Conservation (phyloP, 2,329 filamentous ascomycete genomes). For the Xylariaceae sp. region DNA sequence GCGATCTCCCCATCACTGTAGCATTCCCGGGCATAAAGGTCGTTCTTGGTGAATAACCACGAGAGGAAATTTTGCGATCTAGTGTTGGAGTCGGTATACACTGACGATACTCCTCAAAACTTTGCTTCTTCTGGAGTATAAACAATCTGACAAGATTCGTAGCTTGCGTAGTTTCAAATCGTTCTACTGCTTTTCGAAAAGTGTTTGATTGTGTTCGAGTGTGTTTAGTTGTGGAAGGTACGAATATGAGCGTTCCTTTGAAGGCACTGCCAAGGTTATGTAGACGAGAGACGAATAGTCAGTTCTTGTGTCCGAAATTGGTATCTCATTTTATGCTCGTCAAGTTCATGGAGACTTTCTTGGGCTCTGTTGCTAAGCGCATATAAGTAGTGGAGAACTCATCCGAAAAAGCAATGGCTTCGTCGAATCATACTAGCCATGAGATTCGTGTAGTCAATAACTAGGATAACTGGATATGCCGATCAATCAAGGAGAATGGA, state of each 20-base stretch:
- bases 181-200: not conserved
- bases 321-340: not conserved
- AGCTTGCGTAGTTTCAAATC: not conserved
- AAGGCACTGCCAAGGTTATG: slow-evolving; percentile 2
- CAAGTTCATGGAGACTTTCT: not conserved
- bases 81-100: not conserved
- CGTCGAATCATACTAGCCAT: slow-evolving; percentile 18
- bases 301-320: not conserved
- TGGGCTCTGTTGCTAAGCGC: slow-evolving; percentile 3
- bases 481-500: not conserved
- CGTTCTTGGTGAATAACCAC: not conserved
- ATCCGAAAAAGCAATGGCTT: slow-evolving; percentile 24
- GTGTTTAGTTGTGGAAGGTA: no score
- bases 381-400: slow-evolving; percentile 2
- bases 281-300: not conserved
- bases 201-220: no score
- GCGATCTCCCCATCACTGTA: not conserved
- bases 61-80: not conserved
- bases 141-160: not conserved
- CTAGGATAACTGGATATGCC: not conserved
- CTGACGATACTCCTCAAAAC: not conserved
- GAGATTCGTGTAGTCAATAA: not conserved
- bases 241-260: not conserved
- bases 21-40: not conserved
- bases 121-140: not conserved